Conservation (phyloP, 495 filamentous ascomycete genomes). For the Hypomontagnella monticulosa region DNA sequence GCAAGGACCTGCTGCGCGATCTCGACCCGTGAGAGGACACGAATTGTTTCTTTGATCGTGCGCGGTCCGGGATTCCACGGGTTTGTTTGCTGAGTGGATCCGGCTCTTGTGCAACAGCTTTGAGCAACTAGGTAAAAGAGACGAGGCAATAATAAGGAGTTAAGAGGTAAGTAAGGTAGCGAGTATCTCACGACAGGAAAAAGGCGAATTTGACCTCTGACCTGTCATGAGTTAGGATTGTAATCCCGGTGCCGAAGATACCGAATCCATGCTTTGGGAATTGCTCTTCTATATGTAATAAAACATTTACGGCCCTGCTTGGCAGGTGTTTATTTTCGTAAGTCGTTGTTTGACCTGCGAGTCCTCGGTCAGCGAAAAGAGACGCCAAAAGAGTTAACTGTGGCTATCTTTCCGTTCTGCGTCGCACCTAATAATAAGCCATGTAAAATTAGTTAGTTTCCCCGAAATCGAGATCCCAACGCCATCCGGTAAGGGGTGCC, state of each 20-base stretch:
- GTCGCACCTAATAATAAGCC: constrained; percentile 24
- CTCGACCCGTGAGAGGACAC: constrained; percentile 14
- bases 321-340: constrained; percentile 19
- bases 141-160: constrained; percentile 25
- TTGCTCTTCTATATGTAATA: constrained; percentile 35
- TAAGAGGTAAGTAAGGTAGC: constrained; percentile 16
- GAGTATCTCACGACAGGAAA: constrained; percentile 26
- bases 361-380: constrained; percentile 41
- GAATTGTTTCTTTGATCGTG: constrained; percentile 22
- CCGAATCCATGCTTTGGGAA: constrained; percentile 42
- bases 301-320: constrained; percentile 28
- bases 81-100: constrained; percentile 36
- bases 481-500: constrained; percentile 10
- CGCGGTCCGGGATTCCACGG: constrained; percentile 21
- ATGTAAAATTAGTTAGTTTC: constrained; percentile 10
- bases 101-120: constrained; percentile 27
- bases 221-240: constrained; percentile 38
- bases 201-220: constrained; percentile 27
- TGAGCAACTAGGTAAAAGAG: constrained; percentile 21
- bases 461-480: constrained; percentile 30
- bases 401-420: constrained; percentile 23
- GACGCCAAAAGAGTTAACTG: constrained; percentile 21
- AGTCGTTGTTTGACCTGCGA: constrained; percentile 32
- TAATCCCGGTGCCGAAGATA: constrained; percentile 43
- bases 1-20: constrained; percentile 5